Evolutionary conservation across 176 grass and related monocot genomes (phyloP).

Genomic region (Lolium perenne): DNA sequence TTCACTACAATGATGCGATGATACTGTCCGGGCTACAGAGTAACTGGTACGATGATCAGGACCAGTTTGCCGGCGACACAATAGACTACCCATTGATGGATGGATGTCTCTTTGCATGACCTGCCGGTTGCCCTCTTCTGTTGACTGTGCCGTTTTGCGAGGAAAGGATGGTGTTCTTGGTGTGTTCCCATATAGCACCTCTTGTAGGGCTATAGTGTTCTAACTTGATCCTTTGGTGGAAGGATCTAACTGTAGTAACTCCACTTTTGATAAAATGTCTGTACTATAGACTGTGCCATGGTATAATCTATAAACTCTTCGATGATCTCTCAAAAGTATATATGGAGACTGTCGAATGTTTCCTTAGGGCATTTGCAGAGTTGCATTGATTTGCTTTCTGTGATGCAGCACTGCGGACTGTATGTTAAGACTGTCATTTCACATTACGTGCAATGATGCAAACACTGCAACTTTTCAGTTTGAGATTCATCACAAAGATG

Average conservation of each 20-base stretch:
- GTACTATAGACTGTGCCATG: slow-evolving; percentile 64
- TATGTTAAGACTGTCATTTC: background rate
- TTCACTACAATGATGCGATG: slow-evolving; percentile 63
- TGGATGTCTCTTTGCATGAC: slow-evolving; percentile 81
- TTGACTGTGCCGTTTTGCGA: slow-evolving; percentile 31
- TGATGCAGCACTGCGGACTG: slow-evolving; percentile 2
- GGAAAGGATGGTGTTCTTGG: slow-evolving; percentile 49
- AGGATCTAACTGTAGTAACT: slow-evolving; percentile 78
- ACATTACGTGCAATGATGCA: slow-evolving; percentile 11
- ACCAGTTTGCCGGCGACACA: slow-evolving; percentile 52
- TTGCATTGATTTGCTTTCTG: background rate
- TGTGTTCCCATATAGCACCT: slow-evolving; percentile 52
- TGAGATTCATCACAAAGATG: background rate
- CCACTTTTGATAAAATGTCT: slow-evolving; percentile 64
- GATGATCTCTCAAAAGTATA: slow-evolving; percentile 30
- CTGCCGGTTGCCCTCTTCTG: slow-evolving; percentile 21
- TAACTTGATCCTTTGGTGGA: slow-evolving; percentile 65
- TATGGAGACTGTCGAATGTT: slow-evolving; percentile 29
- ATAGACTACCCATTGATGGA: slow-evolving; percentile 68
- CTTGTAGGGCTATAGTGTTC: slow-evolving; percentile 49
- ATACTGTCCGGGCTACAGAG: slow-evolving; percentile 50
- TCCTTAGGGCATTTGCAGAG: background rate
- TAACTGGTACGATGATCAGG: slow-evolving; percentile 85
- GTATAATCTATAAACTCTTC: slow-evolving; percentile 52
- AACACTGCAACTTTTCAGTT: slow-evolving; percentile 1